Conservation (phyloP, 441 rosid genomes). For the Arabidopsis hybrid region DNA sequence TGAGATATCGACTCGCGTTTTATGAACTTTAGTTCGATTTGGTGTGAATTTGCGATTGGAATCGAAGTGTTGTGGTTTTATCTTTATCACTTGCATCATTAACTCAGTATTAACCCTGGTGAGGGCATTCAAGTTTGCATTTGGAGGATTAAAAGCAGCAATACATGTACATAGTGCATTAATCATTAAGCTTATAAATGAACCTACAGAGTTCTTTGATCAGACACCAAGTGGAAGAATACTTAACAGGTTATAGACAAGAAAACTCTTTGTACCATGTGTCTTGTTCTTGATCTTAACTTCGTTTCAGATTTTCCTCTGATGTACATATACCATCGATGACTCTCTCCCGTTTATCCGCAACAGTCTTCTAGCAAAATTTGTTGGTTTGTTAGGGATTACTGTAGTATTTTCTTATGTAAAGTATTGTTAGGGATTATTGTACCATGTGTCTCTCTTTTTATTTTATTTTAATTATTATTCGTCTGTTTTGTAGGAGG, state of each 20-base stretch:
- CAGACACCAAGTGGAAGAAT: constrained; percentile 97
- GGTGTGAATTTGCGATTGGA: no score
- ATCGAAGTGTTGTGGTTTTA: no score
- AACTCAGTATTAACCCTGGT: constrained; percentile 83
- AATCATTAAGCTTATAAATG: constrained; percentile 76
- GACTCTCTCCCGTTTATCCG: constrained; percentile 98
- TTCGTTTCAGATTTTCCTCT: constrained; percentile 56
- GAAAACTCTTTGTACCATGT: constrained; percentile 23
- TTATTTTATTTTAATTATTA: constrained; percentile 3
- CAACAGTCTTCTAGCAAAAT: constrained; percentile 94
- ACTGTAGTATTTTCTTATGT: constrained; percentile 84
- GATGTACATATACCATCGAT: constrained; percentile 90
- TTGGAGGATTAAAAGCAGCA: constrained; percentile 91
- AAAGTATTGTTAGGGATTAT: neutral
- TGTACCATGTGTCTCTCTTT: constrained; percentile 8
- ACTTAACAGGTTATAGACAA: constrained; percentile 82
- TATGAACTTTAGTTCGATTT: no score
- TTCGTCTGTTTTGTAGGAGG: constrained; percentile 3
- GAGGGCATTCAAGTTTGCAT: constrained; percentile 98
- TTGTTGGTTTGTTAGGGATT: constrained; percentile 91
- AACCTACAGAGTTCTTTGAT: constrained; percentile 90
- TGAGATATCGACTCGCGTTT: no score
- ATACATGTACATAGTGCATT: constrained; percentile 72
- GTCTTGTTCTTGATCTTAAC: constrained; percentile 31
- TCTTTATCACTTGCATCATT: constrained; percentile 72